Evolutionary conservation across 495 filamentous ascomycete species (phyloP), one percentile per base, ranked within the genome.

Genomic region (Neurospora terricola): DNA sequence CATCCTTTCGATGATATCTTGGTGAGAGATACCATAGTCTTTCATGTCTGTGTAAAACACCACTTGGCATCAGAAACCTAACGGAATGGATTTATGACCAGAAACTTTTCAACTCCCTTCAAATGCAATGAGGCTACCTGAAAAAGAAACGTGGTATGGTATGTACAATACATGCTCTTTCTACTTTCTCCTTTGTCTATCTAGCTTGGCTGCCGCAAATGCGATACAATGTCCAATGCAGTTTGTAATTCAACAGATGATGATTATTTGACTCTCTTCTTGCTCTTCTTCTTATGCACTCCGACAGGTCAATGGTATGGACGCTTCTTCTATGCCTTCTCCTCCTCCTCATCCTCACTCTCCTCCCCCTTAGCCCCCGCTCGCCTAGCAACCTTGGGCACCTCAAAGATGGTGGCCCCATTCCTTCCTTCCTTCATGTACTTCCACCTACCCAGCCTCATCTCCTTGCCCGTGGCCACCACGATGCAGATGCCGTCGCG

Each of bases 401-500:
- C 89, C 80, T 95, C 92, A 75, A 96, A 94, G 3, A 97, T 85
- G 12, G 93, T 86, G 12, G 90, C 91, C 4, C 92, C 91, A 79
- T 94, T 97, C 75, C 89, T 90, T 4, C 89, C 94, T 0, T 84
- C 82, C 72, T 82, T 81, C 69, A 89, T 79, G 2, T 87, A 74
- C 76, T 87, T 88, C 92, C 93, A 98, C 72, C 91, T 86, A 2
- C 92, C 95, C 39, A 96, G 82, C 27, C 93, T 86, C 77, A 93
- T 89, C 82, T 98, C 94, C 78, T 94, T 96, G 23, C 93, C 94
- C 10, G 94, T 86, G 2, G 90, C 96, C 68, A 88, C 92, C 42
- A 94, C 92, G 48, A 99, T 86, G 73, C 91, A 94, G 0, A 97
- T 76, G 16, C 92, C 93, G 39, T 93, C 91, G 72, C 88, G 87